These are phyloP conservation scores for Phaeosphaeria sp. DNA, from an alignment of 2,329 filamentous ascomycete species.

Conservation along the genomic window DNA sequence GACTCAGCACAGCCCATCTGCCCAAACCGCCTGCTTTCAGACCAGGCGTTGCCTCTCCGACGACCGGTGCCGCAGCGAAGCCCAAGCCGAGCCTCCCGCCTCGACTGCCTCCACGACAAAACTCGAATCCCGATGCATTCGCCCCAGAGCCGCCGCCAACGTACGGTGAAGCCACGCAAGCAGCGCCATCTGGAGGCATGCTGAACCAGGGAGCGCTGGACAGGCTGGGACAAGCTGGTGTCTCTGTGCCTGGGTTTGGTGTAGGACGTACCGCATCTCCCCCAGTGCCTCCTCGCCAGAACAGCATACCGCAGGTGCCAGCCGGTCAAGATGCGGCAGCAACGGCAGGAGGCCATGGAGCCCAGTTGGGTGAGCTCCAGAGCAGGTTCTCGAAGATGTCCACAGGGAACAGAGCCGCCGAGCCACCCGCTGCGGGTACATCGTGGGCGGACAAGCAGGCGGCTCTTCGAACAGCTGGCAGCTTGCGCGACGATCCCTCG, in stretches of 20 bases:
- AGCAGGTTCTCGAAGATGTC: constrained; percentile 64
- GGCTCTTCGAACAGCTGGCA: constrained; percentile 66
- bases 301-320: background rate
- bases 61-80: constrained; percentile 39
- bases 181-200: constrained; percentile 44
- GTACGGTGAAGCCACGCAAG: constrained; percentile 53
- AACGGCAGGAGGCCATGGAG: constrained; percentile 29
- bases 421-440: constrained; percentile 58
- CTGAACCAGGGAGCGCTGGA: constrained; percentile 67
- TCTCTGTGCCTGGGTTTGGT: constrained; percentile 79
- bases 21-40: constrained; percentile 72
- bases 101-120: constrained; percentile 73
- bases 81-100: constrained; percentile 68
- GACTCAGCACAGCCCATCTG: constrained; percentile 71
- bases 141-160: constrained; percentile 55
- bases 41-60: constrained; percentile 35
- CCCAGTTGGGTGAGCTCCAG: constrained; percentile 70
- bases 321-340: constrained; percentile 23
- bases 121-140: constrained; percentile 57
- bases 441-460: constrained; percentile 69
- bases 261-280: constrained; percentile 63
- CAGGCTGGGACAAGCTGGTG: constrained; percentile 74
- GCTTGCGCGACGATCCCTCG: constrained; percentile 67
- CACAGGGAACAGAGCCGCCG: constrained; percentile 38
- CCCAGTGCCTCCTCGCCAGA: constrained; percentile 46